These are phyloP conservation scores for Didymella arachidicola DNA, from an alignment of 2,329 filamentous ascomycete species.

Conservation along the genomic window DNA sequence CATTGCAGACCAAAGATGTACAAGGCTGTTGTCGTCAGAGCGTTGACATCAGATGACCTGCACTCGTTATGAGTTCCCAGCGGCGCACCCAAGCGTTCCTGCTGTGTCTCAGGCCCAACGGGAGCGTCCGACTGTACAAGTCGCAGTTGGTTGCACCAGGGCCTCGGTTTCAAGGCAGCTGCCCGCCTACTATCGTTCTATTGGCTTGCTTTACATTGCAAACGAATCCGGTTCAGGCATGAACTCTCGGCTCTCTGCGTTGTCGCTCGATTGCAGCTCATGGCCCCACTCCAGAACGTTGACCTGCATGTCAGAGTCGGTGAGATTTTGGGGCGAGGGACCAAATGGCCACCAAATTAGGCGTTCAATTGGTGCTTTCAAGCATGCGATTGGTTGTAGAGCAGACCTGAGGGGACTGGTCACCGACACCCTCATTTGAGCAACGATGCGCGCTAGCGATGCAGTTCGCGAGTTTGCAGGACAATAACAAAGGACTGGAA, in stretches of 20 bases:
- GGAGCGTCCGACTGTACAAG: constrained; percentile 11
- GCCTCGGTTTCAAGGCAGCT: constrained; percentile 38
- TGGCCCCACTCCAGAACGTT: constrained; percentile 33
- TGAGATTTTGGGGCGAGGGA: constrained; percentile 34
- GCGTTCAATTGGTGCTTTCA: constrained; percentile 21
- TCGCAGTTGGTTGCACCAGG: constrained; percentile 23
- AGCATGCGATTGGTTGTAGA: constrained; percentile 24
- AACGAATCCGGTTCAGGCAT: constrained; percentile 29
- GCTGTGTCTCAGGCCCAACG: not conserved
- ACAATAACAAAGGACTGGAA: constrained; percentile 22
- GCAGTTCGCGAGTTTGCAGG: constrained; percentile 18
- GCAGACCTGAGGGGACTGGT: constrained; percentile 15
- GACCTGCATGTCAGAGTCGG: constrained; percentile 40
- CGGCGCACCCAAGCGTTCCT: not conserved
- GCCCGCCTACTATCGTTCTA: constrained; percentile 21
- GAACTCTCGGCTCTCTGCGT: constrained; percentile 43
- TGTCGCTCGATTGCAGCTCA: constrained; percentile 39
- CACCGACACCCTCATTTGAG: constrained; percentile 23
- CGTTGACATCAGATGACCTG: not conserved
- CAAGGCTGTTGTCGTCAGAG: not conserved
- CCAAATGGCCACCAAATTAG: constrained; percentile 8
- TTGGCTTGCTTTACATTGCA: constrained; percentile 36
- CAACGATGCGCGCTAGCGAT: constrained; percentile 10
- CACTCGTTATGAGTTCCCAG: not conserved
- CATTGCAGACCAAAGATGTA: not conserved